phyloP scores from a whole-genome alignment of 371 early-diverging fungal species.

The Entomophthora muscae region DNA sequence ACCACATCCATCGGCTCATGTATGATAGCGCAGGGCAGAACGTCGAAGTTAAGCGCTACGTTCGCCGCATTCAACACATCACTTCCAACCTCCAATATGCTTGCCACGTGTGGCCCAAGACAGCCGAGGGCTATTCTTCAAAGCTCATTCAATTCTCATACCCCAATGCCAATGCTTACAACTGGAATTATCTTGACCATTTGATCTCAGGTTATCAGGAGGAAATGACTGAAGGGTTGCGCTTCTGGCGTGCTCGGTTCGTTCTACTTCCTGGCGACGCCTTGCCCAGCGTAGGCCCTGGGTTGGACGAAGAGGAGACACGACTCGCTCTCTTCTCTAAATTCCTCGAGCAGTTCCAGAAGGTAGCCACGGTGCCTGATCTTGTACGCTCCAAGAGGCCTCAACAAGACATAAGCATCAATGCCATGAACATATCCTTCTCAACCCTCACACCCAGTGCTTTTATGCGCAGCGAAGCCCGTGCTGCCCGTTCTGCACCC shows the following conservation, averaged over 20 bases:
- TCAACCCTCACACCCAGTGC: conserved; percentile 11
- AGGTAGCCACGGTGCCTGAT: conserved; percentile 25
- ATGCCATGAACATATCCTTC: conserved; percentile 14
- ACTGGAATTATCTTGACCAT: conserved; percentile 89
- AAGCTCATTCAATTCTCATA: conserved; percentile 47
- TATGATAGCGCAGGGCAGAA: conserved; percentile 52
- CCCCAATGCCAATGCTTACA: conserved; percentile 50
- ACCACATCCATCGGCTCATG: conserved; percentile 60
- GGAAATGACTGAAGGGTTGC: conserved; percentile 53
- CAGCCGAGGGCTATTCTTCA: conserved; percentile 32
- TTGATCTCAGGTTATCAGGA: conserved; percentile 72
- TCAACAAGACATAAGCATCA: neutral
- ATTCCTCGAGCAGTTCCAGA: conserved; percentile 60
- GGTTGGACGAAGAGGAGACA: conserved; percentile 78
- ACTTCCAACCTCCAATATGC: conserved; percentile 40
- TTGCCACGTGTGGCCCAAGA: conserved; percentile 78
- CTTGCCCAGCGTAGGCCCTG: conserved; percentile 25
- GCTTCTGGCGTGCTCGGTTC: conserved; percentile 81
- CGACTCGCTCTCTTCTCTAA: conserved; percentile 67
- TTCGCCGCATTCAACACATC: conserved; percentile 42
- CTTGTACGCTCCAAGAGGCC: neutral
- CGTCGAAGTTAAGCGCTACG: conserved; percentile 79
- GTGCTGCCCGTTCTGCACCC: neutral
- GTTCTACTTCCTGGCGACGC: conserved; percentile 70
- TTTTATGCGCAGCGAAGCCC: conserved; percentile 11